These are phyloP conservation scores for Paraleonurus japonicus DNA, from an alignment of 257 asterid genomes.

Conservation along the genomic window DNA sequence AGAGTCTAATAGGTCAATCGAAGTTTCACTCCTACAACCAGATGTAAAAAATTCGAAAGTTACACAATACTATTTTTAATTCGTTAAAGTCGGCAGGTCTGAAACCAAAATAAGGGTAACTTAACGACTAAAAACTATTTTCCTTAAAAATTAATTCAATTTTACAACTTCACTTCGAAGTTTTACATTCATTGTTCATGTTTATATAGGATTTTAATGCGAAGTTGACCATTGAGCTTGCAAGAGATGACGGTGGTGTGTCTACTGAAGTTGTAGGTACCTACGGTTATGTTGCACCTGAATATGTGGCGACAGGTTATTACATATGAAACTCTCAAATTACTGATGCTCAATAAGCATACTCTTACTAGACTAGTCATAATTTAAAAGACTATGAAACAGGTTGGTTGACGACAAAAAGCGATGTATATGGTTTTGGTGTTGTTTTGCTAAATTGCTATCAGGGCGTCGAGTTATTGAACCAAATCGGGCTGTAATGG, in stretches of 20 bases:
- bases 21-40: too few relatives aligned
- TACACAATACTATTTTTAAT: too few relatives aligned
- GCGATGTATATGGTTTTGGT: constrained; percentile 17
- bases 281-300: constrained; percentile 27
- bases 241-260: constrained; percentile 47
- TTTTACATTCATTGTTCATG: background rate
- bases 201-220: constrained; percentile 50
- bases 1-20: too few relatives aligned
- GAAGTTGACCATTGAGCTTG: constrained; percentile 48
- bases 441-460: constrained; percentile 20
- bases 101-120: too few relatives aligned
- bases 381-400: background rate
- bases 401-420: background rate
- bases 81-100: too few relatives aligned
- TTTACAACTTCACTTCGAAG: background rate
- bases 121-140: too few relatives aligned
- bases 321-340: background rate
- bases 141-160: too few relatives aligned
- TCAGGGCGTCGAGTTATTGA: constrained; percentile 15
- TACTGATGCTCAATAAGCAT: background rate
- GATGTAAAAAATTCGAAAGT: too few relatives aligned
- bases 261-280: constrained; percentile 48
- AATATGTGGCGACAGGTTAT: background rate
- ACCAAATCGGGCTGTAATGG: background rate
- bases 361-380: background rate